phyloP scores from a whole-genome alignment of 805 yeast genomes.

The Jamesozyma piceae region DNA sequence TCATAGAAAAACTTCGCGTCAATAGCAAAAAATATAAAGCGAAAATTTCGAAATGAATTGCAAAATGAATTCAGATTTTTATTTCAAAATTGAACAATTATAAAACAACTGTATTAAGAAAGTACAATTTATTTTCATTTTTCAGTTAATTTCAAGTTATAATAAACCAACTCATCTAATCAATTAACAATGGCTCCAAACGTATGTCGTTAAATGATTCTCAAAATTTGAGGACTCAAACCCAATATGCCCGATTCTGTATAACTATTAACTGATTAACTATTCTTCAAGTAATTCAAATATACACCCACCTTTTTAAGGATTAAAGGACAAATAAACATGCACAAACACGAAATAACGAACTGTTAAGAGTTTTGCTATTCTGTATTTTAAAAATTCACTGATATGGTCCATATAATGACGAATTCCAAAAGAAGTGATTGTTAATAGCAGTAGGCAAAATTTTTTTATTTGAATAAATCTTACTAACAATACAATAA shows the following conservation, averaged over 20 bases:
- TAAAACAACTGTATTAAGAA: no score
- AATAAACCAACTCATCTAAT: conserved; percentile 6
- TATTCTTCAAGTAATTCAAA: background rate
- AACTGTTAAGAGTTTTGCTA: conserved; percentile 9
- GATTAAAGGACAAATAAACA: no score
- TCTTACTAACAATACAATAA: conserved; percentile 5
- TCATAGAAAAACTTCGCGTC: no score
- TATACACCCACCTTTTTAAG: no score
- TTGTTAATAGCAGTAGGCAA: conserved; percentile 35
- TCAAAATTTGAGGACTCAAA: background rate
- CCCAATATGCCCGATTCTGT: background rate
- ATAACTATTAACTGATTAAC: background rate
- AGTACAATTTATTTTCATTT: no score
- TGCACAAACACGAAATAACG: no score
- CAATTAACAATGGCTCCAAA: conserved; percentile 65
- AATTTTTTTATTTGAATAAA: background rate
- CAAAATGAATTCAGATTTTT: no score
- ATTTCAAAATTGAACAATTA: no score
- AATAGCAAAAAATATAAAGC: no score
- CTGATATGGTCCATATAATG: conserved; percentile 3
- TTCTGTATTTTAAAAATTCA: conserved; percentile 29
- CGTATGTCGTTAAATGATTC: conserved; percentile 45
- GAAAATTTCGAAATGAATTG: no score
- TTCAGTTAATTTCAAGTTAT: no score
- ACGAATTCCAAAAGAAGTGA: conserved; percentile 15